Conservation (phyloP, 2,329 filamentous ascomycete genomes). For the Chrysosporium queenslandicum region DNA sequence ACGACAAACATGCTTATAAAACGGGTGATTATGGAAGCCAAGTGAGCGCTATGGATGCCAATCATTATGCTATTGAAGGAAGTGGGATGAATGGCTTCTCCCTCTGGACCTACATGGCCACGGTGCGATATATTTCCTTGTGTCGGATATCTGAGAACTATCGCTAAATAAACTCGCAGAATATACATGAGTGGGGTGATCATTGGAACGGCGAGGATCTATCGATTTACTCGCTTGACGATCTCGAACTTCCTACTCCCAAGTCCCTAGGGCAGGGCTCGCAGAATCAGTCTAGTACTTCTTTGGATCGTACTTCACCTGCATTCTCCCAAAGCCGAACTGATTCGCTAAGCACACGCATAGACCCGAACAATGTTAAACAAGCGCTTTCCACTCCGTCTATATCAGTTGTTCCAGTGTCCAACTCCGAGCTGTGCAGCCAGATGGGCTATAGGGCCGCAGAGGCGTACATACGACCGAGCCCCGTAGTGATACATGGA, state of each 20-base stretch:
- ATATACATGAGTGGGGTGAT: conserved; percentile 80
- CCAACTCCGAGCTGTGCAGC: conserved; percentile 49
- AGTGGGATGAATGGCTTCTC: conserved; percentile 75
- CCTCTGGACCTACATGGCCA: conserved; percentile 73
- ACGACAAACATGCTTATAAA: conserved; percentile 88
- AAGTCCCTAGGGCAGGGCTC: conserved; percentile 23
- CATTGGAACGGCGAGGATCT: conserved; percentile 97
- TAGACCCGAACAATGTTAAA: conserved; percentile 68
- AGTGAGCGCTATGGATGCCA: conserved; percentile 85
- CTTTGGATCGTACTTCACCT: conserved; percentile 38
- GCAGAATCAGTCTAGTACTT: conserved; percentile 32
- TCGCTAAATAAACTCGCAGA: conserved; percentile 39
- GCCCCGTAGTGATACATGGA: conserved; percentile 65
- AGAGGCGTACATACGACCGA: conserved; percentile 83
- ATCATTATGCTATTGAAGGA: conserved; percentile 84
- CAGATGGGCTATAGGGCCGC: conserved; percentile 73
- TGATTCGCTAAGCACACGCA: conserved; percentile 37
- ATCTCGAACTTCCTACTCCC: conserved; percentile 47
- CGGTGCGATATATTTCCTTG: conserved; percentile 39
- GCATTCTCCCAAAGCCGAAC: conserved; percentile 46
- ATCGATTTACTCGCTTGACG: conserved; percentile 78
- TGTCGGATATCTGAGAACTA: not conserved
- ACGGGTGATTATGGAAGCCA: conserved; percentile 93
- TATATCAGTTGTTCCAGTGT: conserved; percentile 48
- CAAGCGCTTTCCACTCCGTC: conserved; percentile 50